Evolutionary conservation across 495 filamentous ascomycete species (phyloP).

Genomic region (Tuber umbilicatum): DNA sequence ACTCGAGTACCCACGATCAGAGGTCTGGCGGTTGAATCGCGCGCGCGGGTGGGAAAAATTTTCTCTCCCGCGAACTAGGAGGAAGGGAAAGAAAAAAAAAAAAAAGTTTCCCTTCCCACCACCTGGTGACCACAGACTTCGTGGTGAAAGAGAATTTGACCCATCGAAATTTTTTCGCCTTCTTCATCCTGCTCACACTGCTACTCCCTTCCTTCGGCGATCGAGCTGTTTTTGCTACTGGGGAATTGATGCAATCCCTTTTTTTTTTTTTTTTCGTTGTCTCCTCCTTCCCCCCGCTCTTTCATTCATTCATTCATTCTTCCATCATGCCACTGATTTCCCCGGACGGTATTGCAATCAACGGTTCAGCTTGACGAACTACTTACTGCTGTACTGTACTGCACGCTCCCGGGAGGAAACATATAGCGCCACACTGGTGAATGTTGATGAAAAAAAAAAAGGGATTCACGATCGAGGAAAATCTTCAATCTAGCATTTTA

Average conservation of each 20-base stretch:
- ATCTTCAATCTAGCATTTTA: background rate
- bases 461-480: background rate
- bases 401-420: background rate
- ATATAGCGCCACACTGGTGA: background rate
- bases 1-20: conserved; percentile 1
- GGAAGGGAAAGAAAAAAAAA: background rate
- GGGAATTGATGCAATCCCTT: background rate
- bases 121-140: background rate
- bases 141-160: background rate
- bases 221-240: conserved; percentile 4
- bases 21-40: conserved; percentile 12
- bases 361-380: background rate
- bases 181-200: background rate
- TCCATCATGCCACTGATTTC: background rate
- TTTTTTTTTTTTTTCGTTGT: background rate
- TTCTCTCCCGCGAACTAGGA: too few species aligned
- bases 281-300: background rate
- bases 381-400: background rate
- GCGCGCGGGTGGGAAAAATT: background rate
- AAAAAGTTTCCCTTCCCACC: background rate
- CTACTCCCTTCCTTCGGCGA: background rate
- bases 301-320: background rate
- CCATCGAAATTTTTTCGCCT: background rate
- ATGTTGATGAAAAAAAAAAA: background rate
- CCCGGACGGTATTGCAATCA: background rate